Percentiles rank a stretch among this genome's conserved stretches.
Evolutionary conservation across 2,329 filamentous ascomycete species (phyloP).

Genomic region (Fusarium secorum): DNA sequence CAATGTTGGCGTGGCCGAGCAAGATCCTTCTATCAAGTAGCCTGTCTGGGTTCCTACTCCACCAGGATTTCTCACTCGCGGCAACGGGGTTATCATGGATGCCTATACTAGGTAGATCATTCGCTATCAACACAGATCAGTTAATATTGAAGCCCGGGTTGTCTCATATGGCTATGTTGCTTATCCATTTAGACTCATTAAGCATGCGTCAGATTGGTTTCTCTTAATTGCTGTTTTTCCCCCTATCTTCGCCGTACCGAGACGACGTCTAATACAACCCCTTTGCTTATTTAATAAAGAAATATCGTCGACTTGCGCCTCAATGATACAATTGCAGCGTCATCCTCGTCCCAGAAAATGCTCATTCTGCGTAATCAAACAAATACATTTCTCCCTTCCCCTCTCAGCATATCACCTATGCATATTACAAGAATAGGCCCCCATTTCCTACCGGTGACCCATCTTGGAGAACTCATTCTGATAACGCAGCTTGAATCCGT

Average conservation of each 20-base stretch:
- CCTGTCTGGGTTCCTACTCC: not conserved
- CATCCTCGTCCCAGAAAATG: slow-evolving; percentile 9
- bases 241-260: not conserved
- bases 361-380: slow-evolving; percentile 25
- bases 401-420: not conserved
- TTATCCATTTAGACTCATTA: not conserved
- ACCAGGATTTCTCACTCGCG: not conserved
- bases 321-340: slow-evolving; percentile 25
- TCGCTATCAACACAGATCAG: not conserved
- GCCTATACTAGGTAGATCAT: not conserved
- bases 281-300: slow-evolving; percentile 13
- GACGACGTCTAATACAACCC: slow-evolving; percentile 10
- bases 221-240: slow-evolving; percentile 13
- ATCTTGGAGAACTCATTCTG: slow-evolving; percentile 71
- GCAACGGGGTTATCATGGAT: not conserved
- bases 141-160: not conserved
- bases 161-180: not conserved
- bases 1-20: not conserved
- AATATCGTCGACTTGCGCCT: slow-evolving; percentile 27
- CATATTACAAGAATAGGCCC: not conserved
- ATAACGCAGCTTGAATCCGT: slow-evolving; percentile 91
- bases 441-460: slow-evolving; percentile 45
- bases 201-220: slow-evolving; percentile 29
- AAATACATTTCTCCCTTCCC: not conserved
- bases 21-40: not conserved